Percentiles rank a stretch among this genome's conserved stretches.
phyloP scores from a whole-genome alignment of 2,329 filamentous ascomycete genomes.

The Ceratocystis cacaofunesta region DNA sequence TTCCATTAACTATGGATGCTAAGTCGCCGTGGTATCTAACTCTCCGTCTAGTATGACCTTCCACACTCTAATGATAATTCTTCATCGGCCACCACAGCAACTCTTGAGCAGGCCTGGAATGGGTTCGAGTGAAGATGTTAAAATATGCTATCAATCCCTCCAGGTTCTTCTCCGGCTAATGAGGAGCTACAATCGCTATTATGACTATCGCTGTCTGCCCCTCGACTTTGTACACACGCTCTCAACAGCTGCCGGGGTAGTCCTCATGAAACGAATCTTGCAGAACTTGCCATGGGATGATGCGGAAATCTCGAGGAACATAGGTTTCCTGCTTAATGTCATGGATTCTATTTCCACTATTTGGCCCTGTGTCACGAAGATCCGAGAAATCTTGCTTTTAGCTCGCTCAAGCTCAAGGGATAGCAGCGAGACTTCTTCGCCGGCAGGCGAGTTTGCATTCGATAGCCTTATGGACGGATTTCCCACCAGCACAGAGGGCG shows the following conservation, averaged over 20 bases:
- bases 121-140: conserved; percentile 30
- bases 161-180: conserved; percentile 32
- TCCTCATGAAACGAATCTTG: conserved; percentile 33
- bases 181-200: conserved; percentile 30
- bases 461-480: conserved; percentile 8
- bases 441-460: neutral
- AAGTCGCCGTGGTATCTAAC: neutral
- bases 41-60: conserved; percentile 27
- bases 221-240: conserved; percentile 36
- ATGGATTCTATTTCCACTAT: conserved; percentile 38
- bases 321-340: conserved; percentile 35
- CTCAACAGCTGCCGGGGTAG: conserved; percentile 31
- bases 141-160: conserved; percentile 36
- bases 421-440: neutral
- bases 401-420: conserved; percentile 11
- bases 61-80: conserved; percentile 37
- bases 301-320: conserved; percentile 32
- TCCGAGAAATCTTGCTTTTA: conserved; percentile 25
- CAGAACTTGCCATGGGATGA: conserved; percentile 29
- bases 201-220: conserved; percentile 30
- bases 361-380: conserved; percentile 32
- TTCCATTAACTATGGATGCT: no score
- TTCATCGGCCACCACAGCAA: conserved; percentile 34
- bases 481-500: neutral
- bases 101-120: conserved; percentile 28